phyloP scores from a whole-genome alignment of 108 stramenopile species.

The Fragilaria crotonensis region DNA sequence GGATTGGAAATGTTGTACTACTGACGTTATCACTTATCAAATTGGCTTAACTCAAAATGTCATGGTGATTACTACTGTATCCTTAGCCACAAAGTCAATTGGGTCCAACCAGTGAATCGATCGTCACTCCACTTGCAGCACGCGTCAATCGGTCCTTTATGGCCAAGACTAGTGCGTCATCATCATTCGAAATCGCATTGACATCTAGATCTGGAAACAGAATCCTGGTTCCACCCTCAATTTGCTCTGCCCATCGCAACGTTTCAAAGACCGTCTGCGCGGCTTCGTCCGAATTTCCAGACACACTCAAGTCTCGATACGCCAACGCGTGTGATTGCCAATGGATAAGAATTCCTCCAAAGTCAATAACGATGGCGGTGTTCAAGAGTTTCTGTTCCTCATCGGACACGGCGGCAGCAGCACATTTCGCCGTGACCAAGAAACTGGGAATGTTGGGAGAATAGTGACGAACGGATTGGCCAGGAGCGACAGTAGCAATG shows the following conservation, averaged over 20 bases:
- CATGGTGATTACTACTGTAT: neutral
- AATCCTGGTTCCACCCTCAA: constrained; percentile 46
- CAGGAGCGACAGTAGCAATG: constrained; percentile 76
- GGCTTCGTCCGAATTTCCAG: constrained; percentile 52
- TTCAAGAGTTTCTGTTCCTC: constrained; percentile 28
- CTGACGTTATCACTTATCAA: neutral
- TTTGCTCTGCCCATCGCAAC: constrained; percentile 83
- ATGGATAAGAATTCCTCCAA: constrained; percentile 42
- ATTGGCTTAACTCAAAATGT: neutral
- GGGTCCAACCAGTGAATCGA: constrained; percentile 12
- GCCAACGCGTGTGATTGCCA: constrained; percentile 51
- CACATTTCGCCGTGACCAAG: constrained; percentile 38
- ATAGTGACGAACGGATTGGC: constrained; percentile 93
- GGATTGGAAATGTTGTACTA: too few relatives aligned
- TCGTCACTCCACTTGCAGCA: constrained; percentile 78
- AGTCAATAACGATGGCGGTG: constrained; percentile 78
- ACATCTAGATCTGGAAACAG: constrained; percentile 62
- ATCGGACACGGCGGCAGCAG: constrained; percentile 6
- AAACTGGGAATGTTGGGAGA: constrained; percentile 88
- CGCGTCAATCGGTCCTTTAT: constrained; percentile 78
- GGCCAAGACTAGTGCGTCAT: constrained; percentile 53
- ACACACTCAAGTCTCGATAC: constrained; percentile 70
- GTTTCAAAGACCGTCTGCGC: constrained; percentile 71
- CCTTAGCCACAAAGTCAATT: neutral
- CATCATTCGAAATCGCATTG: constrained; percentile 8